Evolutionary conservation across 2,329 filamentous ascomycete genomes (phyloP), one percentile per base, ranked within the genome.

Genomic region (Ampelomyces quisqualis): DNA sequence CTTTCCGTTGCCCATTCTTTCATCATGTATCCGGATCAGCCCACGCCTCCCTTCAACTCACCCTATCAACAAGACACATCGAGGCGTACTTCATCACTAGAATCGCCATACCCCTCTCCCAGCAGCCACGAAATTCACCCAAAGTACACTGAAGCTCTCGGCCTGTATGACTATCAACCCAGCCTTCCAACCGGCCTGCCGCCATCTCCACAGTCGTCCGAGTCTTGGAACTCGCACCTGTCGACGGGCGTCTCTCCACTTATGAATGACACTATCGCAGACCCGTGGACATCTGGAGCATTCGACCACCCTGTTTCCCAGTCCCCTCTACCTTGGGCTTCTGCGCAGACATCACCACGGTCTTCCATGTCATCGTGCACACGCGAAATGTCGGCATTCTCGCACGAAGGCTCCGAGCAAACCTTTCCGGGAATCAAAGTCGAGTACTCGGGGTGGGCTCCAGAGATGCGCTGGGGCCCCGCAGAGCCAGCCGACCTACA

Each of bases 21-120:
- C 47, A 45, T 39, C 47, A 55, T 44, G 40, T 59, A 62, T 35
- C 40, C 57, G 22, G 61, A 60, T 35, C 64, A 65, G 24, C 54
- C 57, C 21, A 63, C 59, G 31, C 59, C 67, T 46, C 58, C 62
- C 23, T 63, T 64, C 53, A 64, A 65, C 36, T 65, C 65, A 24
- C 64, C 62, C 26, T 66, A 65, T 41, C 63, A 67, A 47, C 59
- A 61, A 35, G 59, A 62, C 45, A 45, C 52, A 23, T 51, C 62
- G 33, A 57, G 50, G 37, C 33, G 51, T 11, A 40, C 43, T 14
- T 46, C 60, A 13, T 37, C 67, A 27, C 45, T 62, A 15, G 60
- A 67, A 22, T 55, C 62, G 19, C 54, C 58, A 23, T 70, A 69
- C 45, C 62, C 65, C 26, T 68, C 65, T 17, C 64, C 67, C 38